Evolutionary conservation across 306 rosid species (phyloP), one percentile per base, ranked within the genome.

Genomic region (Sophora flavescens): DNA sequence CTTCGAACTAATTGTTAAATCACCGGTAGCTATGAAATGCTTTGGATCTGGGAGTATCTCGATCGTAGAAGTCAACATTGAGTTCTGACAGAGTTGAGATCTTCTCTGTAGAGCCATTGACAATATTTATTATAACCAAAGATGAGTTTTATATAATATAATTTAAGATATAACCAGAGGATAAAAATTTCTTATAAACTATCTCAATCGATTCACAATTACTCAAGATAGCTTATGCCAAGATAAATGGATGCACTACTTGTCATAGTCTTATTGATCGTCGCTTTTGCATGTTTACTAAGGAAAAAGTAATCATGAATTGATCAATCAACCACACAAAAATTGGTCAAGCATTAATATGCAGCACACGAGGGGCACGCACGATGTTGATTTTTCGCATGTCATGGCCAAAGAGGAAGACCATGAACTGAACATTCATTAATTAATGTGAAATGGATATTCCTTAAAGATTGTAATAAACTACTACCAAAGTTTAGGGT

Each of bases 361-460:
- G 42, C 38, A 22, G n/a, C 17, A 8, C 6, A 41, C 1, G 50
- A 7, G 32, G 38, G 9, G 22, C 22, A 22, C 22, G 17, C 10
- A 6, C 64, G 50, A 6, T 39, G 33, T 62, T 62, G 66, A 78
- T 26, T 70, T 70, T 70, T 70, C 65, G 13, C 50, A 16, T 48
- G 13, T 10, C 28, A 56, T 8, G 15, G 14, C 6, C 15, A 35
- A 26, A 63, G 0, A 17, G 38, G n/a, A 59, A 16, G 45, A 26
- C 32, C 18, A 45, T n/a, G 52, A 75, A 16, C 41, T 56, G 63
- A 77, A 41, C 5, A 66, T 63, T 51, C 8, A 76, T 64, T 52
- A 48, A 14, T 48, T 9, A 3, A 9, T 39, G 11, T 39, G 81
- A 77, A 51, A 51, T 36, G 50, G 72, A 36, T 75, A 33, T 17